Evolutionary conservation across 2,329 filamentous ascomycete genomes (phyloP), one percentile per base, ranked within the genome.

Genomic region (Monilinia vaccinii-corymbosi): DNA sequence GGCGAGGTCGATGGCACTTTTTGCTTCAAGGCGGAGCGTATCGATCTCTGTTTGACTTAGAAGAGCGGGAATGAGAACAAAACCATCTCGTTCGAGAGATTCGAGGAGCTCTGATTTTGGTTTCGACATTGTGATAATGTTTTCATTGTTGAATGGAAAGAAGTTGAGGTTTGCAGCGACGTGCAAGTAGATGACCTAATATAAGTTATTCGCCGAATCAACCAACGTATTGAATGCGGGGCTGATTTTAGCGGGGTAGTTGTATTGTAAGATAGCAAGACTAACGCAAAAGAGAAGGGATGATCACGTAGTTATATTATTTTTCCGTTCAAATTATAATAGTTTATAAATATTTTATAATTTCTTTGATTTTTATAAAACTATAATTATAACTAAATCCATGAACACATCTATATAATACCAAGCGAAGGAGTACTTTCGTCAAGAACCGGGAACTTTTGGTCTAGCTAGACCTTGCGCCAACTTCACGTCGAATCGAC

Each of bases 11-110:
- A 84, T 83, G n/a, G 82, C 80, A 60, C 79, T 73, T 38, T 75
- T 70, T 55, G 84, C 82, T 46, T 85, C 85, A 58, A 71, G 70
- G 67, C 85, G 86, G 64, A 93, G 83, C 23, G 75, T 68, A 28
- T 76, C 63, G 48, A 94, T 76, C 62, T 84, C 77, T 21, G 74
- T 60, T 2, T 78, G 73, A 60, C 78, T 74, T 67, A 95, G 78
- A 64, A 89, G 77, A 40, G 80, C 80, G 45, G 83, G 85, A 69
- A 94, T 79, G 60, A 88, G 75, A 52, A 93, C 86, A 78, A 87
- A 96, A 73, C 91, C 91, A 73, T 94, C 82, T 57, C 76, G 76
- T 63, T 85, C 79, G 66, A 93, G 86, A 38, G 64, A 56, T 3
- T 68, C 64, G 57, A 70, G 67, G 52, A 67, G 62, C 3, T 48